Conservation (phyloP, 345 rosid species). For the Ceriops tagal region DNA sequence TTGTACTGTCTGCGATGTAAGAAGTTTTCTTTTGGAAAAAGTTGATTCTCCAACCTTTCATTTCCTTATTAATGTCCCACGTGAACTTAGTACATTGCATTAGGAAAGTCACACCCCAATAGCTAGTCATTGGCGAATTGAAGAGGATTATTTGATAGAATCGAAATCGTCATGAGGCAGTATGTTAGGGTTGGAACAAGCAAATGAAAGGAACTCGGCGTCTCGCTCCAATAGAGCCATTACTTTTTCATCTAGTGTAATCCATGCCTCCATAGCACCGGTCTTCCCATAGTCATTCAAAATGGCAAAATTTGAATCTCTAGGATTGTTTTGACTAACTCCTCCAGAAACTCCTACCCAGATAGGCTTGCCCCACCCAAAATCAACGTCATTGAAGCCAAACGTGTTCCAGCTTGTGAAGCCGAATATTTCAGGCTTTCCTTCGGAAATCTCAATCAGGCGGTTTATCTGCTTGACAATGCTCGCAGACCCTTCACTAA, state of each 20-base stretch:
- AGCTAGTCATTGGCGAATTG: too few relatives aligned
- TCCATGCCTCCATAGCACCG: background rate
- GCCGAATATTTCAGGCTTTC: background rate
- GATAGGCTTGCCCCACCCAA: slow-evolving; percentile 5
- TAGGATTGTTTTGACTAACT: background rate
- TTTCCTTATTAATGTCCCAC: too few relatives aligned
- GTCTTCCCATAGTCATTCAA: background rate
- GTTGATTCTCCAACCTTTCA: too few relatives aligned
- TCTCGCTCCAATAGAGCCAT: background rate
- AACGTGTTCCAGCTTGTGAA: background rate
- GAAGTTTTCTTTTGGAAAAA: too few relatives aligned
- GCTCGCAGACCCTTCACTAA: background rate
- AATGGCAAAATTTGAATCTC: background rate
- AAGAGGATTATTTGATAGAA: too few relatives aligned
- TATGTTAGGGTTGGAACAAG: background rate
- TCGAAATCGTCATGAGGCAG: too few relatives aligned
- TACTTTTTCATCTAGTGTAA: background rate
- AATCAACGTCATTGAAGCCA: background rate
- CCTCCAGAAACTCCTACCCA: background rate
- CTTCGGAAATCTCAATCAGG: background rate
- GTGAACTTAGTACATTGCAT: too few relatives aligned
- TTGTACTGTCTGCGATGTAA: too few relatives aligned
- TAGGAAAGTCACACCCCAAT: too few relatives aligned
- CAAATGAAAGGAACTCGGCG: background rate
- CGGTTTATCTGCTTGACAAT: background rate